phyloP scores from a whole-genome alignment of 1,284 basidiomycete genomes.

The Xanthoconium separans region DNA sequence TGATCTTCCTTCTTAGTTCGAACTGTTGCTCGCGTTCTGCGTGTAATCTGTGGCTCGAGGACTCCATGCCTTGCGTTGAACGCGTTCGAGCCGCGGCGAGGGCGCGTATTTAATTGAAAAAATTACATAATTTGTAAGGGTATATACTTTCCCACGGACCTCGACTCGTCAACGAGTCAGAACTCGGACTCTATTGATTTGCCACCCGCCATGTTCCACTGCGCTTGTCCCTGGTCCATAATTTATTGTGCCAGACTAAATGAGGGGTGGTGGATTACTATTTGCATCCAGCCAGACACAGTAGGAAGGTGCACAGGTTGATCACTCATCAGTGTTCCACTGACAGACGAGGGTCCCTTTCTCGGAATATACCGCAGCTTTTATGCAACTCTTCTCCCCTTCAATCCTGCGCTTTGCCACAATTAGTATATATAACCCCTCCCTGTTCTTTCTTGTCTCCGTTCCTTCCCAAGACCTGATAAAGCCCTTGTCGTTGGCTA shows the following conservation, averaged over 20 bases:
- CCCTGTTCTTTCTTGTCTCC: conserved; percentile 13
- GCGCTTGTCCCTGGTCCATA: conserved; percentile 6
- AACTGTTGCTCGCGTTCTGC: conserved; percentile 34
- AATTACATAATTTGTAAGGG: conserved; percentile 27
- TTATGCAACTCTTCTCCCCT: conserved; percentile 25
- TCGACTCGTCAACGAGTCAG: background rate
- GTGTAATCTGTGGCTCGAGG: conserved; percentile 28
- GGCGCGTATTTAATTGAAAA: conserved; percentile 12
- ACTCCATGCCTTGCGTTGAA: conserved; percentile 35
- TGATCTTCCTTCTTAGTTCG: conserved; percentile 44
- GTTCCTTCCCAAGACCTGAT: conserved; percentile 10
- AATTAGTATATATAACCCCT: conserved; percentile 28
- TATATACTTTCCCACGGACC: conserved; percentile 15
- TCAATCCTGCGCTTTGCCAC: conserved; percentile 27
- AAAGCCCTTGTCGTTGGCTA: background rate
- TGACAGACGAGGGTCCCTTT: conserved; percentile 9
- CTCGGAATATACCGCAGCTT: conserved; percentile 34
- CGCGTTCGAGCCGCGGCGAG: conserved; percentile 16
- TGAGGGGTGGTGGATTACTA: conserved; percentile 1
- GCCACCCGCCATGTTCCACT: conserved; percentile 9
- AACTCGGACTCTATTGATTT: conserved; percentile 14
- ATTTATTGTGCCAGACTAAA: conserved; percentile 9
- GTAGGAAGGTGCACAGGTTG: conserved; percentile 14
- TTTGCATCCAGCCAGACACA: conserved; percentile 1
- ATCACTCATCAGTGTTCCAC: conserved; percentile 14